These are phyloP conservation scores for Phellopilus nigrolimitatus DNA, from an alignment of 1,284 basidiomycete species.

Conservation along the genomic window DNA sequence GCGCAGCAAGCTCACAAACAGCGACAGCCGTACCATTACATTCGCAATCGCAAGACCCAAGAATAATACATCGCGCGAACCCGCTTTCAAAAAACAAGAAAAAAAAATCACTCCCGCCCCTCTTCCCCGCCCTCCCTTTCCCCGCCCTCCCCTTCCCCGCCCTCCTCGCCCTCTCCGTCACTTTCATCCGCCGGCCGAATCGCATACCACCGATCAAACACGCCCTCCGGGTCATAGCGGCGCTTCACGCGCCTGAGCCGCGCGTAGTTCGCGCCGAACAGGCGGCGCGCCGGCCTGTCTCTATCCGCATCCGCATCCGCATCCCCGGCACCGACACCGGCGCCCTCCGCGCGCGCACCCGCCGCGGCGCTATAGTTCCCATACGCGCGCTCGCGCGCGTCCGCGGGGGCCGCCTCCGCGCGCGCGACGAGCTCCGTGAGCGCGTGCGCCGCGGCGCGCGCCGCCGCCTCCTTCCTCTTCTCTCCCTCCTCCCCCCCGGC, in stretches of 20 bases:
- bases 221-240: conserved; percentile 43
- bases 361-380: no score
- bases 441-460: not conserved
- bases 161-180: no score
- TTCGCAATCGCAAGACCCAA: no score
- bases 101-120: no score
- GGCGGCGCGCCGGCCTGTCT: conserved; percentile 28
- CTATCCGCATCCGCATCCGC: conserved; percentile 7
- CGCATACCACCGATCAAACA: conserved; percentile 50
- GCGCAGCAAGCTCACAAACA: no score
- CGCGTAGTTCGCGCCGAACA: conserved; percentile 43
- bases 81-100: no score
- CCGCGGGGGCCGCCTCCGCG: not conserved
- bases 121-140: no score
- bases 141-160: no score
- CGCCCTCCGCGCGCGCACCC: no score
- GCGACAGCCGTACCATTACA: no score
- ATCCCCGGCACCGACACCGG: not conserved
- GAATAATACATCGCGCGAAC: no score
- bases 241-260: conserved; percentile 46
- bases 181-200: no score
- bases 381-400: not conserved
- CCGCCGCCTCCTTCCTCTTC: not conserved
- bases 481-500: not conserved
- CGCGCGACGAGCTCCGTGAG: not conserved